phyloP scores from a whole-genome alignment of 495 filamentous ascomycete genomes.

The Aspergillus sclerotioniger region DNA sequence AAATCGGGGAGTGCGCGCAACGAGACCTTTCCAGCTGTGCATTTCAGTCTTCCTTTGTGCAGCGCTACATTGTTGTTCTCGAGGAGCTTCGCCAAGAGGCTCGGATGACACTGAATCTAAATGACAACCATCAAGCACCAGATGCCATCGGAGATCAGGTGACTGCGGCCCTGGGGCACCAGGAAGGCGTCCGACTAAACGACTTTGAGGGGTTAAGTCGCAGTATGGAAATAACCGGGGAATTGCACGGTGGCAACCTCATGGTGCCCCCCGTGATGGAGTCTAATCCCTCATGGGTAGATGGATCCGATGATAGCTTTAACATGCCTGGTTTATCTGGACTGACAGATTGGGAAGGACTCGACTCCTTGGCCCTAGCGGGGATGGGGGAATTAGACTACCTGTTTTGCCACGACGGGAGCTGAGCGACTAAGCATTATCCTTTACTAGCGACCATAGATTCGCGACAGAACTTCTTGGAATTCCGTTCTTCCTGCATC shows the following conservation, averaged over 20 bases:
- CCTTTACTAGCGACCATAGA: too few species aligned
- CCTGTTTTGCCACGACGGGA: slow-evolving; percentile 6
- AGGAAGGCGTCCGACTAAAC: too few species aligned
- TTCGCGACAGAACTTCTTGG: too few species aligned
- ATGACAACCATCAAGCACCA: neutral
- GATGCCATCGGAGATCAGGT: too few species aligned
- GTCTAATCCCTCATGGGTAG: slow-evolving; percentile 14
- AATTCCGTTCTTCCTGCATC: too few species aligned
- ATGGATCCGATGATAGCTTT: slow-evolving; percentile 14
- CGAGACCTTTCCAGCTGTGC: slow-evolving; percentile 21
- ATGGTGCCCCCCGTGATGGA: too few species aligned
- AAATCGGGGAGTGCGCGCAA: slow-evolving; percentile 22
- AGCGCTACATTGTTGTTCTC: slow-evolving; percentile 39
- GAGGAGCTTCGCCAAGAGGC: slow-evolving; percentile 46
- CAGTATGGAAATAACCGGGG: too few species aligned
- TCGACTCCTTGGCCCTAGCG: slow-evolving; percentile 25
- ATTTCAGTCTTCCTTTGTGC: slow-evolving; percentile 20
- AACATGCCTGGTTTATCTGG: slow-evolving; percentile 16
- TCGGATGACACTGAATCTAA: slow-evolving; percentile 12
- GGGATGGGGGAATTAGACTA: slow-evolving; percentile 18
- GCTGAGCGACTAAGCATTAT: too few species aligned
- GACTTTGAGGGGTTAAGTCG: too few species aligned
- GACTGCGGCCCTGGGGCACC: too few species aligned
- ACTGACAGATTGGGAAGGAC: slow-evolving; percentile 26
- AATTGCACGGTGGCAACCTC: too few species aligned